These are phyloP conservation scores for Rosa rugosa DNA, from an alignment of 306 rosid species.

Conservation along the genomic window DNA sequence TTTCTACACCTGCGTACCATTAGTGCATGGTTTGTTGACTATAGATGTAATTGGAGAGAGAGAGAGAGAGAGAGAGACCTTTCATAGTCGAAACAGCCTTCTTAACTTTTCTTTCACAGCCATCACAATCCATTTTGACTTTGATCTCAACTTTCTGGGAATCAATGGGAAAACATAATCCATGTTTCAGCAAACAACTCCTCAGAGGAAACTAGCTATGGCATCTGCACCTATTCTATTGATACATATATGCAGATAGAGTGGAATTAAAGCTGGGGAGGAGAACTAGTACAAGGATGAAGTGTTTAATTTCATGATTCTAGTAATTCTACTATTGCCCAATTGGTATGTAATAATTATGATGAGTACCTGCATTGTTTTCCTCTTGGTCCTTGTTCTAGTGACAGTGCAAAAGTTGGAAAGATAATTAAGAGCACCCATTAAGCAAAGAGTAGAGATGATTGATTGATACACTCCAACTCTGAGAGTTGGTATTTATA, in stretches of 20 bases:
- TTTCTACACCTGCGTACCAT: conserved; percentile 51
- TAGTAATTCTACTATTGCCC: background rate
- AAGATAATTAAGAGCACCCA: conserved; percentile 88
- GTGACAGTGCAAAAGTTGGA: conserved; percentile 64
- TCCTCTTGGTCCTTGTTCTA: conserved; percentile 55
- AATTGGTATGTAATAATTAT: background rate
- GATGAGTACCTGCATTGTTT: conserved; percentile 76
- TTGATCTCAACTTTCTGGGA: conserved; percentile 77
- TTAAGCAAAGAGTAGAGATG: background rate
- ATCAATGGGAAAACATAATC: background rate
- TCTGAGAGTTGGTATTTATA: background rate
- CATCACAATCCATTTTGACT: conserved; percentile 93
- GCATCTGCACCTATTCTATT: background rate
- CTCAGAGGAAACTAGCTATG: background rate
- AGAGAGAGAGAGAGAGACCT: too few relatives aligned
- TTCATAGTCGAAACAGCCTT: conserved; percentile 44
- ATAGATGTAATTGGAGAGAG: too few relatives aligned
- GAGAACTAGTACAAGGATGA: too few relatives aligned
- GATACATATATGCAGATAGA: background rate
- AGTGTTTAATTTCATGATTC: too few relatives aligned
- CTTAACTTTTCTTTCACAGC: conserved; percentile 82
- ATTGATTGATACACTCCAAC: too few relatives aligned
- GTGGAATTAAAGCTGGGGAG: background rate
- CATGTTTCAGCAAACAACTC: background rate
- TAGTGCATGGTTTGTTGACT: too few relatives aligned